Evolutionary conservation across 306 rosid genomes (phyloP).

Genomic region (Abrus pulchellus): DNA sequence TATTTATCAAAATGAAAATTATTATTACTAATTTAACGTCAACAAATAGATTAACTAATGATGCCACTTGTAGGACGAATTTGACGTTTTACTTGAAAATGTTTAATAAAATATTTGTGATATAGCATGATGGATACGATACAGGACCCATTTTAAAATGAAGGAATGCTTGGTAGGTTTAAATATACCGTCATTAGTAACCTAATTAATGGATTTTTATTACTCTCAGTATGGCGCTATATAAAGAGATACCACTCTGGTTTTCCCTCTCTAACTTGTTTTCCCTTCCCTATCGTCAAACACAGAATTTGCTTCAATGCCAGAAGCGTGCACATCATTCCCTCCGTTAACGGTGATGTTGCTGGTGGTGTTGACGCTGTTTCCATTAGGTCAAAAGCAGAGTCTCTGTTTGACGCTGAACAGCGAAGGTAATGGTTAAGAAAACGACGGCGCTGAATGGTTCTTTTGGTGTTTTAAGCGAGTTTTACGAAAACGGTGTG

Average conservation of each 20-base stretch:
- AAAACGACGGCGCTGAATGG: background rate
- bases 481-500: background rate
- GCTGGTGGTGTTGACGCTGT: slow-evolving; percentile 39
- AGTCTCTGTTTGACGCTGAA: slow-evolving; percentile 58
- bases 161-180: background rate
- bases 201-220: background rate
- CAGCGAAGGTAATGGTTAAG: slow-evolving; percentile 55
- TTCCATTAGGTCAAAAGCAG: slow-evolving; percentile 32
- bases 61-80: background rate
- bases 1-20: too few relatives aligned
- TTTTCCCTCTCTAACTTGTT: background rate
- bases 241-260: background rate
- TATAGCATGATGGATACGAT: background rate
- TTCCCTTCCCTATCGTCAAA: background rate
- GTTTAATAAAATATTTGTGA: background rate
- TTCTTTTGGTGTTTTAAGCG: background rate
- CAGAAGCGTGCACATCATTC: background rate
- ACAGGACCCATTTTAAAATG: background rate
- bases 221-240: background rate
- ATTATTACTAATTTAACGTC: too few relatives aligned
- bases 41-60: background rate
- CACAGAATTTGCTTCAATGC: background rate
- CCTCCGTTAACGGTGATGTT: background rate
- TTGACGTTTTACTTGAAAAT: background rate
- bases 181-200: background rate